Base-by-base conservation (phyloP, 768 basidiomycete species). In the Sarcodon sp. region DNA sequence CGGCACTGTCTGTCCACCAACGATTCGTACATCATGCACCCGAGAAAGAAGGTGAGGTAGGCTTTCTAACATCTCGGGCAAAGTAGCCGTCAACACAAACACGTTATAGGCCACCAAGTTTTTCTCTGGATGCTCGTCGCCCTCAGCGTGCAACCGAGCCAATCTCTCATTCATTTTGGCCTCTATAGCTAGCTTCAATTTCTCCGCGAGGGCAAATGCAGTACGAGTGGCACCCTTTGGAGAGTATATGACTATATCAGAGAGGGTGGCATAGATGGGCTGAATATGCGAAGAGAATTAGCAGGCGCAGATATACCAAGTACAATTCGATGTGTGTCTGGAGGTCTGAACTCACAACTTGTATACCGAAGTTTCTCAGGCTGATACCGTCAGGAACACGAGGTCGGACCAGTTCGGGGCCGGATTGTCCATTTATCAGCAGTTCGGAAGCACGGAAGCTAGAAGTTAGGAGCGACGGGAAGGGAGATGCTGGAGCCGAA, bases 161-260 rank as follows among this genome's bases (percentile, higher is more conserved):
- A 52, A 50, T 18, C 61, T 57, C 57, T 86, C 80, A 13, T 59
- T 59, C 45, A 71, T 63, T 63, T 83, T 83, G 44, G 70, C 60
- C 52, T 75, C 69, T 32, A 86, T 67, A 0, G 86, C 85, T 15
- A 71, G 65, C 53, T 71, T 73, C 57, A 88, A 84, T 33, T 79
- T 70, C 46, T 77, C 69, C 0, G 86, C 86, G 33, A 86, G 70
- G 18, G 71, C 65, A 38, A 79, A 57, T 0, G 83, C 75, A n/a
- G 69, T 58, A 18, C 72, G 69, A 0, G 70, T 69, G 34, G 65
- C 59, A 9, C 87, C 87, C 33, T 58, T 72, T 7, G 87, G 87
- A 11, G 87, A 89, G 64, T 92, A 93, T 27, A 94, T 67, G 52
- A 92, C 81, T 35, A 94, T 79, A 56, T 94, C 91, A 41, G 87